Conservation (phyloP, 345 rosid genomes). For the Excoecaria agallocha region DNA sequence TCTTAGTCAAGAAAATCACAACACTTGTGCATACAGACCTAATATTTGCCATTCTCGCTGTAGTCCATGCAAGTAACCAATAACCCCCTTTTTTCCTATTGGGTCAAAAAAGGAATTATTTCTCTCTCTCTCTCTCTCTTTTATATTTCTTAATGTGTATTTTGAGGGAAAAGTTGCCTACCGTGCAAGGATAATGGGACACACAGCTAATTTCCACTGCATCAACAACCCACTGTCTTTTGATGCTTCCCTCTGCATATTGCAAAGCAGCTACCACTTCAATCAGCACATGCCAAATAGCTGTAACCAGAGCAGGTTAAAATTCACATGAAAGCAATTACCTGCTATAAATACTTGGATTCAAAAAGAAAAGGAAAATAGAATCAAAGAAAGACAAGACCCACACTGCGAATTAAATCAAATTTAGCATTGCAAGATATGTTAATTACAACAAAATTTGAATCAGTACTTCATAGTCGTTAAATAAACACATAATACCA, state of each 20-base stretch:
- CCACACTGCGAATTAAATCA: neutral
- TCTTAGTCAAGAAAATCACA: neutral
- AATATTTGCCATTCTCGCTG: neutral
- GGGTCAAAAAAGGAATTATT: neutral
- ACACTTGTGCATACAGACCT: neutral
- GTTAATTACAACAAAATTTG: neutral
- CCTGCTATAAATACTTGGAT: neutral
- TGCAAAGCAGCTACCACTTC: slow-evolving; percentile 74
- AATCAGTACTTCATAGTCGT: neutral
- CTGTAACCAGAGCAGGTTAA: slow-evolving; percentile 35
- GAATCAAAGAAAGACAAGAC: neutral
- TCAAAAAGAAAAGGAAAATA: neutral
- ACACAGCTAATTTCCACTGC: slow-evolving; percentile 81
- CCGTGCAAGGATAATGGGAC: slow-evolving; percentile 75
- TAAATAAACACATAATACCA: neutral
- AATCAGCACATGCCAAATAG: slow-evolving; percentile 63
- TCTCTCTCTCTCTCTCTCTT: neutral
- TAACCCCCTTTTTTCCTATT: neutral
- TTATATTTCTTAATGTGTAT: neutral
- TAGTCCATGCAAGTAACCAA: neutral
- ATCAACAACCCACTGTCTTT: slow-evolving; percentile 84
- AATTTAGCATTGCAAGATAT: neutral
- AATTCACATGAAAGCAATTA: slow-evolving; percentile 14
- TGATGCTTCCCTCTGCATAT: slow-evolving; percentile 59
- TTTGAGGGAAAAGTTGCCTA: slow-evolving; percentile 28